Base-by-base conservation (phyloP, 2,329 filamentous ascomycete genomes). In the Neonectria neomacrospora region DNA sequence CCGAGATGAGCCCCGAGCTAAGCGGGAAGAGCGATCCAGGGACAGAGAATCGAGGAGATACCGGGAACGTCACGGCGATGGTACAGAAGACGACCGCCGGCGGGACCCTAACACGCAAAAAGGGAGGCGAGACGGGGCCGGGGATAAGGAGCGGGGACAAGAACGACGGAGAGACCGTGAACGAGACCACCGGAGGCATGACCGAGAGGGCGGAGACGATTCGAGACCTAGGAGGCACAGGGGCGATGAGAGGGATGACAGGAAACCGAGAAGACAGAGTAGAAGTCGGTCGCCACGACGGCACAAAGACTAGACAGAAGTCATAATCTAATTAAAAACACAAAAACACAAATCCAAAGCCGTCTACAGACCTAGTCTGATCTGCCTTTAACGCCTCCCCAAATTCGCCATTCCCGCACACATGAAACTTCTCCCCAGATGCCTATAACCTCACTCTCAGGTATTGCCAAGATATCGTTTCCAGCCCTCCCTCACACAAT, bases 401-500 rank as follows among this genome's bases (percentile, higher is more conserved):
- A 63, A 44, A 61, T 68, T 66, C 64, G 63, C 67, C 64, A 42
- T 60, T 39, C 51, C 5, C 37, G 42, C 53, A 61, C 10, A 56
- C 45, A 62, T 68, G 39, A 64, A 51, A 64, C 52, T 22, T 55
- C 42, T 62, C 57, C 47, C 48, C 57, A 30, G 6, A 20, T 18
- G 39, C n/a, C 26, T 54, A 32, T 52, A 60, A 23, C 41, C 54
- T 57, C 47, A 5, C 20, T 37, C 50, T 73, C 61, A 81, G 44
- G 77, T 75, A 58, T 77, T 80, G 7, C 80, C 81, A 55, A 94
- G 79, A 80, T 94, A 96, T 71, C 89, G 85, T 78, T 93, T 95
- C 93, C 93, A 96, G 2, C 91, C 92, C 73, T 94, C 90, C 66
- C 91, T 85, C 30, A 88, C 80, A 66, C 91, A 87, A 54, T 87